Conservation (phyloP, 2,329 filamentous ascomycete species). For the Calonectria hongkongensis region DNA sequence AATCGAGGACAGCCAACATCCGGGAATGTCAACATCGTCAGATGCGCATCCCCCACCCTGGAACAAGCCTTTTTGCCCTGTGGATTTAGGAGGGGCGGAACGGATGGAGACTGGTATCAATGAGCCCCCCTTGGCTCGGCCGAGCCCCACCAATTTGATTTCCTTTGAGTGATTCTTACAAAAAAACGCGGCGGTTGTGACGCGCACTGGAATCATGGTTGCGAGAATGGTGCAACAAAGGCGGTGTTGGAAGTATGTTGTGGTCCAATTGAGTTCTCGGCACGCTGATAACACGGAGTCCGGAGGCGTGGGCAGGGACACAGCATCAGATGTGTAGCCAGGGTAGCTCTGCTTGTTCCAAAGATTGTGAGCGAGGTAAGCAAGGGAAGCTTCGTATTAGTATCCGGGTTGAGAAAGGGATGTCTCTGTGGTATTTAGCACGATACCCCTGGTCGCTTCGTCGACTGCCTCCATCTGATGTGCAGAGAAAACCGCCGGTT, state of each 20-base stretch:
- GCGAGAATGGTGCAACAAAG: slow-evolving; percentile 50
- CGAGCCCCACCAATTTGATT: slow-evolving; percentile 42
- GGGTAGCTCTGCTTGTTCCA: background rate
- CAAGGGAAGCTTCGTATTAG: slow-evolving; percentile 35
- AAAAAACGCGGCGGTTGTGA: slow-evolving; percentile 6
- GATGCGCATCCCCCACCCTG: slow-evolving; percentile 34
- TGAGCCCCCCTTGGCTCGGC: slow-evolving; percentile 35
- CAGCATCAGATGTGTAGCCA: slow-evolving; percentile 24
- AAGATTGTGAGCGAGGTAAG: slow-evolving; percentile 14
- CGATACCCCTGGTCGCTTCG: slow-evolving; percentile 6
- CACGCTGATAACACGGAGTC: slow-evolving; percentile 37
- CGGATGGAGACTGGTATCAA: slow-evolving; percentile 22
- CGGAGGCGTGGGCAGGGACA: slow-evolving; percentile 35
- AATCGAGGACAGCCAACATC: slow-evolving; percentile 28
- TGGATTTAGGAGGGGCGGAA: slow-evolving; percentile 22
- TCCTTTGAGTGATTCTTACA: slow-evolving; percentile 24
- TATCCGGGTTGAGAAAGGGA: slow-evolving; percentile 38
- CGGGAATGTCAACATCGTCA: slow-evolving; percentile 43
- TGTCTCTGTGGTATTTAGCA: slow-evolving; percentile 16
- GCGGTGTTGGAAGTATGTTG: slow-evolving; percentile 47
- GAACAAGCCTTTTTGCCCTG: slow-evolving; percentile 23
- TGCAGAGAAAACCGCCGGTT: slow-evolving; percentile 16
- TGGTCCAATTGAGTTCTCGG: slow-evolving; percentile 34
- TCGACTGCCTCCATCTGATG: slow-evolving; percentile 36
- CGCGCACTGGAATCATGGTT: slow-evolving; percentile 42